Percentiles rank a stretch among this genome's conserved stretches.
Conservation (phyloP, 306 rosid genomes). For the Abrus pulchellus region DNA sequence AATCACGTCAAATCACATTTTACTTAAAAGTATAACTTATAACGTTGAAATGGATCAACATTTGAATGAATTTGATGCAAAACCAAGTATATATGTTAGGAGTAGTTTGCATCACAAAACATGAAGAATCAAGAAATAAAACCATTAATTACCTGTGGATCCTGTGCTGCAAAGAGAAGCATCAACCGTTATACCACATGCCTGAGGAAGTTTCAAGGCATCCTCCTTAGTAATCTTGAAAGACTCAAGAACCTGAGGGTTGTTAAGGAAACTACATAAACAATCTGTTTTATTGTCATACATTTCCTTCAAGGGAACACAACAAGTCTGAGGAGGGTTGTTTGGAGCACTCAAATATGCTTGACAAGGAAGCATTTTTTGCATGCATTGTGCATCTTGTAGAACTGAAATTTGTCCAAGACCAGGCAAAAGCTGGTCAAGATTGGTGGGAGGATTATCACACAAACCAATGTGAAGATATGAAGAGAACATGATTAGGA, state of each 20-base stretch:
- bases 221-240: slow-evolving; percentile 52
- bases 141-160: slow-evolving; percentile 29
- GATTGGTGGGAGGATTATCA: neutral
- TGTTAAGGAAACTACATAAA: slow-evolving; percentile 56
- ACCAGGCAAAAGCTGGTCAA: slow-evolving; percentile 13
- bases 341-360: slow-evolving; percentile 41
- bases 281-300: slow-evolving; percentile 39
- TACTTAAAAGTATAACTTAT: too few relatives aligned
- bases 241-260: slow-evolving; percentile 26
- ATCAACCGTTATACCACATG: slow-evolving; percentile 56
- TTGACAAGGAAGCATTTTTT: slow-evolving; percentile 66
- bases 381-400: slow-evolving; percentile 57
- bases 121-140: neutral
- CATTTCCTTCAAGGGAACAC: slow-evolving; percentile 55
- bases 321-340: slow-evolving; percentile 53
- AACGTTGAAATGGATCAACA: too few relatives aligned
- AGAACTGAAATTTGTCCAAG: neutral
- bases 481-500: slow-evolving; percentile 39
- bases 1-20: too few relatives aligned
- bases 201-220: slow-evolving; percentile 59
- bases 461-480: slow-evolving; percentile 27
- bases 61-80: too few relatives aligned
- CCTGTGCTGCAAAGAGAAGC: slow-evolving; percentile 48
- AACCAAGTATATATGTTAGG: too few relatives aligned
- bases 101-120: too few relatives aligned